Base-by-base conservation (phyloP, 805 yeast species). In the Metschnikowia dekortorum region DNA sequence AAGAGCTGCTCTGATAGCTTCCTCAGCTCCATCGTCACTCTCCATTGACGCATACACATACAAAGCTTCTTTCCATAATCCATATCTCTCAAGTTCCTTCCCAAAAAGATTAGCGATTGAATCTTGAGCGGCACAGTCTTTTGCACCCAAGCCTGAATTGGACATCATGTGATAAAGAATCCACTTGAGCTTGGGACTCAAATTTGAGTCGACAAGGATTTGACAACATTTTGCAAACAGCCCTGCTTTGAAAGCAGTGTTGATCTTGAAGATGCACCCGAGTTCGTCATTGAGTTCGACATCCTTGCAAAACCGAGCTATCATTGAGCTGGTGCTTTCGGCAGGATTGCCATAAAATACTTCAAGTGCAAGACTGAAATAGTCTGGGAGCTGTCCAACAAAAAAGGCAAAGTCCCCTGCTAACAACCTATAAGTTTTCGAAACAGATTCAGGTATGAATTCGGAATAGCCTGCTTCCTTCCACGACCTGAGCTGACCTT, bases 401-500 rank as follows among this genome's bases (percentile, higher is more conserved):
- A 76, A 66, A 4, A 70, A 66, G 3, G 67, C 62, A 22, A 69
- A 60, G 7, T 75, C 68, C 10, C 88, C 87, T 2, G 86, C 71
- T 14, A 91, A 69, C 4, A 91, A 65, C 53, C 81, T 80, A 65
- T 84, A 87, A 1, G 89, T 74, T 56, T 83, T 81, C 13, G 80
- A 61, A 18, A 88, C 65, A 2, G 78, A 68, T 0, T 47, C 49
- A 1, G 95, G 90, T 49, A 85, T 81, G 43, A 64, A 66, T 30
- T 61, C 63, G 31, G 71, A 48, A 4, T 69, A 67, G 4, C 73
- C 71, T 6, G 69, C 67, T 3, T 72, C 69, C 31, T 64, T 64
- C 97, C 97, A 91, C 36, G 78, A 80, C 2, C 70, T 67, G 26
- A 92, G 65, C 66, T 90, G 97, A 33, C 65, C 64, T 6, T 61